Conservation (phyloP, 2,329 filamentous ascomycete species). For the Stagonosporopsis chrysanthemi region DNA sequence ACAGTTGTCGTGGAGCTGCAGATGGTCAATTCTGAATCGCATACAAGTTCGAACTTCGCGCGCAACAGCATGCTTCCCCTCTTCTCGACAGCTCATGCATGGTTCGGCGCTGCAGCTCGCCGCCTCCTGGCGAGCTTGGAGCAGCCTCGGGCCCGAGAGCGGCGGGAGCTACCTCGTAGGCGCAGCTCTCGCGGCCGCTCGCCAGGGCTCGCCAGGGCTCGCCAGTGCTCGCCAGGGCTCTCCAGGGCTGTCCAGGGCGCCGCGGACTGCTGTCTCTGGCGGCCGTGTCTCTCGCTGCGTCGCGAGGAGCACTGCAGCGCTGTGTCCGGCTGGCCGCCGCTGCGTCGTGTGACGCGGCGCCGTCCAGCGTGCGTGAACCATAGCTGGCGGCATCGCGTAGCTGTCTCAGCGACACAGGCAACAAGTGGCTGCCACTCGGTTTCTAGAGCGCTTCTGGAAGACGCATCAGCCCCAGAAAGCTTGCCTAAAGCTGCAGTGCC, state of each 20-base stretch:
- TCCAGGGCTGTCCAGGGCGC: neutral
- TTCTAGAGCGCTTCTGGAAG: slow-evolving; percentile 45
- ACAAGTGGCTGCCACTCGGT: slow-evolving; percentile 8
- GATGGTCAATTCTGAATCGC: neutral
- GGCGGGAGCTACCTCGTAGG: slow-evolving; percentile 23
- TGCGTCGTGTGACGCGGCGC: slow-evolving; percentile 23
- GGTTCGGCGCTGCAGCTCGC: slow-evolving; percentile 18
- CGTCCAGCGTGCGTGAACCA: slow-evolving; percentile 25
- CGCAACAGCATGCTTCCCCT: slow-evolving; percentile 1
- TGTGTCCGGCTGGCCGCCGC: slow-evolving; percentile 3
- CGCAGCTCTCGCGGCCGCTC: slow-evolving; percentile 22
- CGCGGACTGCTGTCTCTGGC: slow-evolving; percentile 14
- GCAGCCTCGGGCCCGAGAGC: slow-evolving; percentile 11
- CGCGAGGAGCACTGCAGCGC: slow-evolving; percentile 12
- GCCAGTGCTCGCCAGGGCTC: neutral
- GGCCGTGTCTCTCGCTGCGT: slow-evolving; percentile 13
- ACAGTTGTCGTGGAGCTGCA: neutral
- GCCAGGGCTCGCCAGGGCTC: neutral
- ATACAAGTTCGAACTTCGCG: too few relatives aligned
- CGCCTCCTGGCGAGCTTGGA: slow-evolving; percentile 16
- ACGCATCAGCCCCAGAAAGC: slow-evolving; percentile 29
- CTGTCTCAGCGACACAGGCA: slow-evolving; percentile 24
- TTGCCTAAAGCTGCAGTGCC: slow-evolving; percentile 26
- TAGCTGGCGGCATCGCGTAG: slow-evolving; percentile 20
- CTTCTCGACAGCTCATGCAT: slow-evolving; percentile 5